phyloP scores from a whole-genome alignment of 73 alveolate species.

The Effrenium voratum region DNA sequence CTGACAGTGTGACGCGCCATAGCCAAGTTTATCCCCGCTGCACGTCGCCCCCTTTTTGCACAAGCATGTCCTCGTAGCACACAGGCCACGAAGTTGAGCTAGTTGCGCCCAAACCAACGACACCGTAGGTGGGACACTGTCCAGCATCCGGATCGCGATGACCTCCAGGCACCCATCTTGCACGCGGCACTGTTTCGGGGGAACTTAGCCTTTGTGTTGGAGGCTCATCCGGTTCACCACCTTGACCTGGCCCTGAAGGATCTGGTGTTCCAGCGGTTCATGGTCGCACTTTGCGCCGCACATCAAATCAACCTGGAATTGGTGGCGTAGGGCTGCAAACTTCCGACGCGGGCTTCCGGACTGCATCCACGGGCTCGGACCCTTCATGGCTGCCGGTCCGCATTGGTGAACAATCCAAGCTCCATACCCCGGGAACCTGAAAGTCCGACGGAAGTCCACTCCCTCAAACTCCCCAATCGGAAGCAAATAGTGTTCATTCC shows the following conservation, averaged over 20 bases:
- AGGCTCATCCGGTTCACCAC: no score
- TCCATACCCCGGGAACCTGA: no score
- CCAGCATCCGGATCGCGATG: slow-evolving; percentile 43
- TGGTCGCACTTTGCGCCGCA: not conserved
- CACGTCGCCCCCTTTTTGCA: not conserved
- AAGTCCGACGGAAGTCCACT: no score
- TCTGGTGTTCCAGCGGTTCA: not conserved
- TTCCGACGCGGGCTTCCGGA: not conserved
- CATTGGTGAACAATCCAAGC: no score
- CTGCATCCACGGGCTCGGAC: not conserved
- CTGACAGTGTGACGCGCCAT: not conserved
- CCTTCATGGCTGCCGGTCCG: no score
- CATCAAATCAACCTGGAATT: not conserved
- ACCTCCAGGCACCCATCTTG: slow-evolving; percentile 15
- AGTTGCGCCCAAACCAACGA: not conserved
- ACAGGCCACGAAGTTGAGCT: not conserved
- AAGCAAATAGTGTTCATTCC: no score
- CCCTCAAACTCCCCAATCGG: no score
- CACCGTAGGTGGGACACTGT: not conserved
- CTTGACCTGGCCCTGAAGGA: not conserved
- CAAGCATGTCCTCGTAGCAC: not conserved
- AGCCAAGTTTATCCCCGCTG: not conserved
- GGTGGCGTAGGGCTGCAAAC: not conserved
- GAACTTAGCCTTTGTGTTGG: not conserved
- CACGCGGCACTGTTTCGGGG: not conserved